Evolutionary conservation across 768 basidiomycete genomes (phyloP).

Genomic region (Boletus sp.): DNA sequence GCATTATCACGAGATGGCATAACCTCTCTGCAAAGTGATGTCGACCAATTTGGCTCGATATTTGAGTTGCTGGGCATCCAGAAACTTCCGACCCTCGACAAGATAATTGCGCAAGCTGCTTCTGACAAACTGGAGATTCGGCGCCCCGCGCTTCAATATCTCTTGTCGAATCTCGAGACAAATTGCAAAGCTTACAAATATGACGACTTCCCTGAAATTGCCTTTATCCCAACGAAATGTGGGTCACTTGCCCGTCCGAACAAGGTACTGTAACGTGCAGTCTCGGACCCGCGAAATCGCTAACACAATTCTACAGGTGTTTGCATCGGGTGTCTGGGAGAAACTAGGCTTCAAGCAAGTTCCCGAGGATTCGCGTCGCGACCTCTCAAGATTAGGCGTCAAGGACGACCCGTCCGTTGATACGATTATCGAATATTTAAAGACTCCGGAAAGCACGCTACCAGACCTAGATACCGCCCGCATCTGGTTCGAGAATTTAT

Average conservation of each 20-base stretch:
- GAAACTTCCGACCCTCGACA: background rate
- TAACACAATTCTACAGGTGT: slow-evolving; percentile 5
- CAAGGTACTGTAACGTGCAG: slow-evolving; percentile 3
- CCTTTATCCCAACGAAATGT: slow-evolving; percentile 14
- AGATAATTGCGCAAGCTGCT: slow-evolving; percentile 7
- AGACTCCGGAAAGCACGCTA: background rate
- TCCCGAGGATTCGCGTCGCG: background rate
- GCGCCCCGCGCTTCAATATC: slow-evolving; percentile 5
- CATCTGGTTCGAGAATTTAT: slow-evolving; percentile 8
- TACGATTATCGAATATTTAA: background rate
- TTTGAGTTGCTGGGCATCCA: background rate
- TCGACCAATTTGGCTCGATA: background rate
- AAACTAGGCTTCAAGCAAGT: slow-evolving; percentile 9
- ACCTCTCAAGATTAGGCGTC: slow-evolving; percentile 11
- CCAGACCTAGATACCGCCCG: background rate
- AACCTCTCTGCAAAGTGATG: background rate
- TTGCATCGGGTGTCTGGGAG: slow-evolving; percentile 6
- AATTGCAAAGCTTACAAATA: slow-evolving; percentile 9
- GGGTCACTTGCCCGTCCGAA: slow-evolving; percentile 3
- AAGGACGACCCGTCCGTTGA: slow-evolving; percentile 2
- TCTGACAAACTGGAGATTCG: slow-evolving; percentile 1
- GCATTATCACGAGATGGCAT: slow-evolving; percentile 21
- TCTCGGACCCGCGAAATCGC: background rate
- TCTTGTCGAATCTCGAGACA: slow-evolving; percentile 8
- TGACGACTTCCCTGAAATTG: slow-evolving; percentile 1